A percentile compares a stretch with the other conserved stretches of the same genome.
These are phyloP conservation scores for Hericium erinaceus DNA, from an alignment of 768 basidiomycete species.

Conservation along the genomic window DNA sequence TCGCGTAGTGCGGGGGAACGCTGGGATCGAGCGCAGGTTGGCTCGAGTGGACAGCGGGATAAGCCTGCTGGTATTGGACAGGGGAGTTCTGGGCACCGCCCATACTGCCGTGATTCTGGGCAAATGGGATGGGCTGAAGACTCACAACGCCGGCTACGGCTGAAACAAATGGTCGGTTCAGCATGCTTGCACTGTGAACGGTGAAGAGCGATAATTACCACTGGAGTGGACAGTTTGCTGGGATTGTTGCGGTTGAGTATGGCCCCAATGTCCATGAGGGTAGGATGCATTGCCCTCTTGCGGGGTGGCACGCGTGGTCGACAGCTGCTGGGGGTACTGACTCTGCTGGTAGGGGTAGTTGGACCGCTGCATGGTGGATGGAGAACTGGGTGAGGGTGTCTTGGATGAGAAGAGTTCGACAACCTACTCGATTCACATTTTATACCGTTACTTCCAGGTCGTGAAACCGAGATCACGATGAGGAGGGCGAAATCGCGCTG, in stretches of 20 bases:
- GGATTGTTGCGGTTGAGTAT: not conserved
- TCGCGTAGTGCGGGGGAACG: constrained; percentile 10
- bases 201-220: too few relatives aligned
- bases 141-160: not conserved
- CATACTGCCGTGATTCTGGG: not conserved
- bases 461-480: not conserved
- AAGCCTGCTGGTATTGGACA: not conserved
- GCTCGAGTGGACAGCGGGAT: not conserved
- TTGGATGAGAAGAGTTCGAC: not conserved
- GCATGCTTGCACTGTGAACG: not conserved
- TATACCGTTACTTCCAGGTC: not conserved
- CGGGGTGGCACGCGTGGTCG: too few relatives aligned
- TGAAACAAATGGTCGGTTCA: not conserved
- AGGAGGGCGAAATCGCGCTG: not conserved
- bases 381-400: not conserved
- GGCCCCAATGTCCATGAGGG: not conserved
- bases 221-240: not conserved
- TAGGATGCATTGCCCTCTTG: not conserved
- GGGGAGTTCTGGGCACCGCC: not conserved
- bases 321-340: too few relatives aligned
- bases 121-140: not conserved
- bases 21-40: constrained; percentile 2
- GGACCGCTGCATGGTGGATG: too few relatives aligned
- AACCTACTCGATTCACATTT: not conserved
- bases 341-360: not conserved